phyloP scores from a whole-genome alignment of 2,329 filamentous ascomycete genomes.

The Ascochyta pisi region DNA sequence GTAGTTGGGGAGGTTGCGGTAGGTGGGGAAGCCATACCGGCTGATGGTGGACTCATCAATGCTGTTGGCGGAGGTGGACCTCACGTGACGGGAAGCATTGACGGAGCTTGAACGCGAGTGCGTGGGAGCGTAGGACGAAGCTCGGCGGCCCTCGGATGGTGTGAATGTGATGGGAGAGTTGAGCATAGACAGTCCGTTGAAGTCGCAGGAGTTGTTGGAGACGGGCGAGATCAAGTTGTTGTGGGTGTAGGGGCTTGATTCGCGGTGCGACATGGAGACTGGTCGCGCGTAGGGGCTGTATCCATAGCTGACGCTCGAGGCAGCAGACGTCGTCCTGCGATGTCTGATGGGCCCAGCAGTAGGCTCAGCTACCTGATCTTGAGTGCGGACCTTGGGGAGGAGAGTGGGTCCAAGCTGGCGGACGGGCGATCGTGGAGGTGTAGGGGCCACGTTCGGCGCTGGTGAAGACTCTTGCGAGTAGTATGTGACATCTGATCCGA shows the following conservation, averaged over 20 bases:
- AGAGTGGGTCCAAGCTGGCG: constrained; percentile 80
- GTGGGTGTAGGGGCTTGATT: constrained; percentile 55
- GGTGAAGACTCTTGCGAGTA: constrained; percentile 72
- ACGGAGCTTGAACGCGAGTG: constrained; percentile 67
- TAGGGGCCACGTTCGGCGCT: constrained; percentile 71
- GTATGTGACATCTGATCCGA: constrained; percentile 62
- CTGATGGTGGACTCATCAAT: constrained; percentile 71
- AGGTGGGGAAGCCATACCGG: constrained; percentile 83
- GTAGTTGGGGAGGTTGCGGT: constrained; percentile 73
- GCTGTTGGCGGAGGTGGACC: constrained; percentile 71
- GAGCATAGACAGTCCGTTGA: constrained; percentile 55
- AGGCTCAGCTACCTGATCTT: constrained; percentile 78
- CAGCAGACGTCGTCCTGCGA: constrained; percentile 62
- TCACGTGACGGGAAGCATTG: constrained; percentile 51
- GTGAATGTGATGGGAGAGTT: constrained; percentile 68
- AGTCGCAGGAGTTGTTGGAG: constrained; percentile 52
- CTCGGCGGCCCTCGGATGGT: constrained; percentile 40
- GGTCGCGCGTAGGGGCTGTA: constrained; percentile 60
- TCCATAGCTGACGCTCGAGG: constrained; percentile 42
- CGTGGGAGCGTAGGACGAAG: constrained; percentile 46
- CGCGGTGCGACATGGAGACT: constrained; percentile 54
- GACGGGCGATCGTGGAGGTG: constrained; percentile 74
- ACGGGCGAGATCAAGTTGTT: constrained; percentile 55
- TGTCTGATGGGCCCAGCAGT: constrained; percentile 63
- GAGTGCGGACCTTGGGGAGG: constrained; percentile 83